Base-by-base conservation (phyloP, 2,329 filamentous ascomycete species). In the Penicillium occitanis region DNA sequence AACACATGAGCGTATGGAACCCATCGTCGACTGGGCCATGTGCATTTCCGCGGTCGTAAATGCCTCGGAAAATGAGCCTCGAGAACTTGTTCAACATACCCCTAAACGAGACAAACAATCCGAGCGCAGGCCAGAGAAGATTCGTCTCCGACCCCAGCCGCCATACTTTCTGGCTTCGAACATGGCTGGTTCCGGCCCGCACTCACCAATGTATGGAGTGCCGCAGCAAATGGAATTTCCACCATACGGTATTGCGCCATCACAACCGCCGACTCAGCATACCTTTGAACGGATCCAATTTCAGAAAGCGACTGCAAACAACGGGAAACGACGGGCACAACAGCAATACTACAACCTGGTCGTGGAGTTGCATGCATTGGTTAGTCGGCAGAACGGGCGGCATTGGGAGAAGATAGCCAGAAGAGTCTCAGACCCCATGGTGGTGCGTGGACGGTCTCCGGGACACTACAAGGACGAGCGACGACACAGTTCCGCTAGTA, bases 271-370 rank as follows among this genome's bases (percentile, higher is more conserved):
- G 0, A 78, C 76, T 7, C 81, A 83, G n/a, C 85, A 89, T 66
- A 86, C 84, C 0, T 97, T 96, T 74, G 93, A 97, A 75, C 88
- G 93, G 11, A 95, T 97, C 61, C 93, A 97, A 72, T 97, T 97
- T 85, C 96, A 96, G 77, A 91, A 92, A 70, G 93, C 93, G 1
- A 97, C 93, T 0, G 92, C 92, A 28, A 97, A 97, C 80, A 97
- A 97, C 71, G 93, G 93, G 57, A 96, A 96, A 77, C 86, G 93
- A 70, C 85, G 93, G 65, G 93, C 93, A 1, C 92, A 93, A 19
- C 93, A 97, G 74, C 93, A 97, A 72, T 96, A 93, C 77, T 97
- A 96, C 73, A 91, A 95, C 72, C 84, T 97, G n/a, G 87, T 96
- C 55, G 89, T 96, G 3, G 92, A 96, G 75, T 86, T 96, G 0